Evolutionary conservation across 441 rosid genomes (phyloP), one percentile per base, ranked within the genome.

Genomic region (Adansonia madagascariensis): DNA sequence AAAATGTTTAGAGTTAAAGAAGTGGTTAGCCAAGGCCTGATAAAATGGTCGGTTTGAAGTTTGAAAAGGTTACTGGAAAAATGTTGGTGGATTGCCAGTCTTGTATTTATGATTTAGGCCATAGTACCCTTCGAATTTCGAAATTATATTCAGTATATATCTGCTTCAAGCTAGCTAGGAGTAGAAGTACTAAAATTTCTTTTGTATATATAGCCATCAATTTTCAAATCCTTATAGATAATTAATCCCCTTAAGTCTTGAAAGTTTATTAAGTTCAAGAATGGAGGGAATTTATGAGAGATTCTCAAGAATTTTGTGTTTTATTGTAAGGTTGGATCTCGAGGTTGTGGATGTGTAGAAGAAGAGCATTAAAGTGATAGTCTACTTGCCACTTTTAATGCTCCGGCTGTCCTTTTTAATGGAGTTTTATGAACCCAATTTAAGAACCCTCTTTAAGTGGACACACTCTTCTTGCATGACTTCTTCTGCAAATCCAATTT

Each of bases 371-470:
- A 76, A 87, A 84, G 81, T 67, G 84, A 70, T 63, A 72, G 35
- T 85, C 88, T 78, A 85, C 90, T 87, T 78, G 86, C 84, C 84
- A 76, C 52, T 82, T 82, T 85, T 66, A 87, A 87, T 87, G 90
- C 87, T 70, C 73, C 80, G 84, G 80, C 83, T 83, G 79, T 83
- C 87, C 85, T 84, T 78, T 82, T 85, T 81, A 85, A 55, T 55
- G 59, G 59, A 3, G 59, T 55, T 55, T 55, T 20, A 55, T 55
- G 59, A 55, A 55, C 22, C 59, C 22, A 79, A 84, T 84, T 86
- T 81, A 83, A 77, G 82, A 79, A 78, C 75, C 83, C 73, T 77
- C 66, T 80, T 78, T 27, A 24, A 80, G 76, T 78, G 55, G 18
- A 72, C 78, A 82, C 74, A 31, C 39, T 62, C 77, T 57, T 57